Evolutionary conservation across 139 green algal genomes (phyloP), one percentile per base, ranked within the genome.

Genomic region (Tetradesmus obliquus): DNA sequence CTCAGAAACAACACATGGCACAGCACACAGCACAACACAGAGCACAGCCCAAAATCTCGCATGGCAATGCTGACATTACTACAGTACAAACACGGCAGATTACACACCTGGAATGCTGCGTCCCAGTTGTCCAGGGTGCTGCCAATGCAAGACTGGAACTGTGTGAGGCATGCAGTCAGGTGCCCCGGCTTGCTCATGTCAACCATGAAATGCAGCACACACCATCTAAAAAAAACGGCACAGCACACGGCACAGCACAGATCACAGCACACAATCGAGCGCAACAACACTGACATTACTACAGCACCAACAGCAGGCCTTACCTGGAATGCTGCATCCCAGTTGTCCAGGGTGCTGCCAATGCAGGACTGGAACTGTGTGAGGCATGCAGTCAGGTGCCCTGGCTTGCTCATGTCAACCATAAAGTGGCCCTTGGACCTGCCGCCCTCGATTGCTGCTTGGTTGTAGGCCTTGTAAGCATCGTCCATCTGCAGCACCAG

Each of bases 131-230:
- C 96, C 13, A 96, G 93, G 24, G 60, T 94, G 55, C 93, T 94
- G 32, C 91, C 87, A 5, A 97, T 95, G 20, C 84, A 88, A 53
- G 97, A 92, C 93, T 97, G 94, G 79, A 98, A 99, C 54, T 95
- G 95, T 81, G 94, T 95, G 72, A 99, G 93, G 94, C 97, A 98
- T 1, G 95, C 95, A 8, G 97, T 98, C 84, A 98, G 91, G 94
- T 98, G 97, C 7, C 97, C 97, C 58, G 92, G 88, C 32, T 88
- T 92, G 82, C 92, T 95, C 8, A 98, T 88, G 91, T 98, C 97
- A 0, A 97, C 94, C n/a, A 98, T 89, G 76, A 98, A 98, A 92
- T 98, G 96, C n/a, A n/a, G n/a, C n/a, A n/a, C n/a, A n/a, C n/a
- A n/a, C n/a, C n/a, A n/a, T n/a, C n/a, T n/a, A n/a, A n/a, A n/a